Percentiles rank a stretch among this genome's conserved stretches.
Evolutionary conservation across 2,329 filamentous ascomycete genomes (phyloP).

Genomic region (Pseudodiploospora longispora): DNA sequence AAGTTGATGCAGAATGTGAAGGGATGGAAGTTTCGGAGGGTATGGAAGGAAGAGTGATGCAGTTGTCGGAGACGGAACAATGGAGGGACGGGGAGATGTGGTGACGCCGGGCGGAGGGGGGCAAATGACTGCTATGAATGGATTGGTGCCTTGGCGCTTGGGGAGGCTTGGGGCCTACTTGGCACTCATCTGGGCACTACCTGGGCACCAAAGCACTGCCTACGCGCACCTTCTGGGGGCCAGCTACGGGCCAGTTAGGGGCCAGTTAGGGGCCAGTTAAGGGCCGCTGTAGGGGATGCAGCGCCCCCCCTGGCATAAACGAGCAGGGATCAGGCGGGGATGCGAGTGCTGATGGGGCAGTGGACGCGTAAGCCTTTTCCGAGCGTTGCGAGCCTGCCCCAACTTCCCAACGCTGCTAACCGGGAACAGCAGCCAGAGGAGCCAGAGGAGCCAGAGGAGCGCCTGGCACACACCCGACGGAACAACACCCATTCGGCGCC

Average conservation of each 20-base stretch:
- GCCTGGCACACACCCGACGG: no score
- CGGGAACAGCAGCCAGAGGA: no score
- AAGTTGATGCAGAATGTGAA: constrained; percentile 3
- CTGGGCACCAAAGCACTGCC: constrained; percentile 2
- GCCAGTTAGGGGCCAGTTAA: constrained; percentile 1
- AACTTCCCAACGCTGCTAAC: no score
- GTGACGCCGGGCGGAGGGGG: constrained; percentile 20
- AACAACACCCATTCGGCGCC: no score
- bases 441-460: no score
- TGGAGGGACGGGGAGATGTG: constrained; percentile 5
- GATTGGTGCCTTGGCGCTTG: constrained; percentile 19
- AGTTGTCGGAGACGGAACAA: constrained; percentile 14
- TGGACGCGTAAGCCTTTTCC: constrained; percentile 22
- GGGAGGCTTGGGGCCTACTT: not conserved
- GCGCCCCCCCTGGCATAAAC: constrained; percentile 4
- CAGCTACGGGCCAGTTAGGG: not conserved
- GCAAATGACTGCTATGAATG: constrained; percentile 24
- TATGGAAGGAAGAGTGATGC: constrained; percentile 13
- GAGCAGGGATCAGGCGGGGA: constrained; percentile 12
- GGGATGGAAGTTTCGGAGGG: constrained; percentile 8
- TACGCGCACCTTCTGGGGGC: constrained; percentile 9
- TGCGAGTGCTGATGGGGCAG: constrained; percentile 12
- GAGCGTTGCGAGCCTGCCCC: no score
- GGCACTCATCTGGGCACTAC: not conserved
- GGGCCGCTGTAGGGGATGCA: not conserved